Evolutionary conservation across 108 stramenopile species (phyloP), one percentile per base, ranked within the genome.

Genomic region (Mediolabrus comicus): DNA sequence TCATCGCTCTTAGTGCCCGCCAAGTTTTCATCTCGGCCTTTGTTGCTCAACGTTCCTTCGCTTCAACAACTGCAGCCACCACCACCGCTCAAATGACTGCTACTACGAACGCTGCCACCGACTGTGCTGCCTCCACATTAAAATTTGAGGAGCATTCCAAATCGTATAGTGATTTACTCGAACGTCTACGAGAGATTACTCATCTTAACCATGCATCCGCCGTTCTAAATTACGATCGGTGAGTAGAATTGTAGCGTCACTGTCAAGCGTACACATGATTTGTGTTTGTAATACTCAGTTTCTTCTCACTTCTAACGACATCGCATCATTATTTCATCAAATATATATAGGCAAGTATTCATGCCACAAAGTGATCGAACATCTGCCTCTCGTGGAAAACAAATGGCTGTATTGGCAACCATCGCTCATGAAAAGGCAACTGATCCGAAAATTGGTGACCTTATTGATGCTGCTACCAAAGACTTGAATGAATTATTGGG

Each of bases 371-470:
- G 73, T 13, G 74, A 74, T 3, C 13, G 24, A 12, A 71, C 78
- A n/a, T n/a, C 76, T 11, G 32, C 46, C 2, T 79, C 70, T 12
- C 84, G 92, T 2, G 90, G 89, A 7, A 72, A 73, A 13, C 92
- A 91, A 69, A 30, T 82, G 65, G 75, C 85, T 7, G 87, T 82
- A 0, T 58, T 94, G 67, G 92, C 92, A 27, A 70, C 70, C 6
- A 74, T 94, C 25, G 59, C 88, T 1, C 90, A 94, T 49, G 84
- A 88, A 60, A 83, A 82, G 43, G 34, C 71, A 0, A 94, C 90
- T 35, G 76, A 83, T 74, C 72, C 76, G 1, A 46, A 55, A 34
- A 62, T 94, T 16, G 52, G 70, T 16, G 34, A 66, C 13, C 61
- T 86, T 2, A 62, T 92, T 19, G 67, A 77, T 4, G 14, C 51